Evolutionary conservation across 2,329 filamentous ascomycete species (phyloP).

Genomic region (Chrysosporium queenslandicum): DNA sequence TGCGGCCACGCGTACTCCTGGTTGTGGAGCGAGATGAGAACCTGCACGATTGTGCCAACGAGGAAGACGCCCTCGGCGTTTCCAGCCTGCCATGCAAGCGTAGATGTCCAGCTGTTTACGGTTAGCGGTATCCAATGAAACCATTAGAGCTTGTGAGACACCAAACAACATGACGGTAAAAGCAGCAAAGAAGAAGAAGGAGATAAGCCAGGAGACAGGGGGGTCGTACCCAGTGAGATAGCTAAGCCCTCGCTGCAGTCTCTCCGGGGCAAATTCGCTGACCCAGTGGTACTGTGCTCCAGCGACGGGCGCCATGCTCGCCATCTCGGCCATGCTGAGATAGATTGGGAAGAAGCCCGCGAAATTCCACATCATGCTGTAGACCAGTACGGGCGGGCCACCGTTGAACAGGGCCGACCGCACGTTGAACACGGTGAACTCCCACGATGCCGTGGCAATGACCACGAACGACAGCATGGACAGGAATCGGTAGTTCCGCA

Average conservation of each 20-base stretch:
- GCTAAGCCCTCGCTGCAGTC: constrained; percentile 36
- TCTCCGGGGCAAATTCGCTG: constrained; percentile 36
- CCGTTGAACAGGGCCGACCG: constrained; percentile 12
- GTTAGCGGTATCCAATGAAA: not conserved
- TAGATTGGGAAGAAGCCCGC: constrained; percentile 15
- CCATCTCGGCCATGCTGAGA: constrained; percentile 13
- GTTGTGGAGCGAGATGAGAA: constrained; percentile 32
- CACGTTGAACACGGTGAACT: constrained; percentile 13
- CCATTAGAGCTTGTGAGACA: not conserved
- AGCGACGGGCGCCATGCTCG: constrained; percentile 30
- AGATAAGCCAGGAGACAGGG: too few relatives aligned
- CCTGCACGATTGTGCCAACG: constrained; percentile 37
- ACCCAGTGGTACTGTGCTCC: constrained; percentile 37
- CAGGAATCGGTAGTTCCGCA: constrained; percentile 14
- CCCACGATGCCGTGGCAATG: constrained; percentile 13
- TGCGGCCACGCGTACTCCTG: constrained; percentile 39
- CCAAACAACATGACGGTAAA: not conserved
- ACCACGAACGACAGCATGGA: constrained; percentile 16
- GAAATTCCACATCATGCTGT: constrained; percentile 15
- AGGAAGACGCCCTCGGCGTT: constrained; percentile 38
- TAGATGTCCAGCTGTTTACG: constrained; percentile 33
- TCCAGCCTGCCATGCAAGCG: constrained; percentile 39
- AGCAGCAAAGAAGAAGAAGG: too few relatives aligned
- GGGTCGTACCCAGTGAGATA: constrained; percentile 30
- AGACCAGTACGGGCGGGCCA: constrained; percentile 13